These are phyloP conservation scores for Pseudonectria buxi DNA, from an alignment of 2,329 filamentous ascomycete genomes.

Conservation along the genomic window DNA sequence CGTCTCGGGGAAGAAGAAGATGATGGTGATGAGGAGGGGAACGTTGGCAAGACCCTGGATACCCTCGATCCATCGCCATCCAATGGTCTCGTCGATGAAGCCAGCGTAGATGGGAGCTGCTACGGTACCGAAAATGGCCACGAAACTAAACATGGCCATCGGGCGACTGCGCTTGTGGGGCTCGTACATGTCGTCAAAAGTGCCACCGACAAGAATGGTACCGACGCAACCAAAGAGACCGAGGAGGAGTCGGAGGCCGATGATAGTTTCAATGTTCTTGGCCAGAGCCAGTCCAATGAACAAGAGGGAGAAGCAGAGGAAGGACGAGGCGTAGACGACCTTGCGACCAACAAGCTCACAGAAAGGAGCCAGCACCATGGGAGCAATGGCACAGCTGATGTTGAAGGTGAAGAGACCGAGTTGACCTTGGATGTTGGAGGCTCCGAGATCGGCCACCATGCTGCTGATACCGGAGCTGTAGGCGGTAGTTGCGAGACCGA, in stretches of 20 bases:
- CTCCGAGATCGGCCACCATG: slow-evolving; percentile 11
- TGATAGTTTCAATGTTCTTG: slow-evolving; percentile 15
- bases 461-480: slow-evolving; percentile 16
- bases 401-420: slow-evolving; percentile 16
- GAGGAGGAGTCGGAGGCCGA: slow-evolving; percentile 13
- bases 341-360: slow-evolving; percentile 16
- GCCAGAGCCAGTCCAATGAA: slow-evolving; percentile 15
- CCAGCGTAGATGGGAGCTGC: slow-evolving; percentile 15
- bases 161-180: slow-evolving; percentile 15
- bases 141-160: slow-evolving; percentile 19
- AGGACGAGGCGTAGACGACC: slow-evolving; percentile 13
- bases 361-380: slow-evolving; percentile 14
- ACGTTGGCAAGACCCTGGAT: slow-evolving; percentile 16
- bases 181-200: slow-evolving; percentile 19
- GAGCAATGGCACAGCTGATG: slow-evolving; percentile 15
- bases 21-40: slow-evolving; percentile 11
- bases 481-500: slow-evolving; percentile 14
- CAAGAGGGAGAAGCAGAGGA: slow-evolving; percentile 14
- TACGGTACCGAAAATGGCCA: slow-evolving; percentile 17
- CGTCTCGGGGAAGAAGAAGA: slow-evolving; percentile 16
- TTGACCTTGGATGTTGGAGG: slow-evolving; percentile 14
- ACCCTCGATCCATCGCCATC: slow-evolving; percentile 18
- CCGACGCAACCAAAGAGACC: slow-evolving; percentile 18
- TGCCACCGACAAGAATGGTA: slow-evolving; percentile 17
- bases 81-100: slow-evolving; percentile 14